A percentile compares a stretch with the other conserved stretches of the same genome.
phyloP scores from a whole-genome alignment of 768 basidiomycete genomes.

The Gautieria morchelliformis region DNA sequence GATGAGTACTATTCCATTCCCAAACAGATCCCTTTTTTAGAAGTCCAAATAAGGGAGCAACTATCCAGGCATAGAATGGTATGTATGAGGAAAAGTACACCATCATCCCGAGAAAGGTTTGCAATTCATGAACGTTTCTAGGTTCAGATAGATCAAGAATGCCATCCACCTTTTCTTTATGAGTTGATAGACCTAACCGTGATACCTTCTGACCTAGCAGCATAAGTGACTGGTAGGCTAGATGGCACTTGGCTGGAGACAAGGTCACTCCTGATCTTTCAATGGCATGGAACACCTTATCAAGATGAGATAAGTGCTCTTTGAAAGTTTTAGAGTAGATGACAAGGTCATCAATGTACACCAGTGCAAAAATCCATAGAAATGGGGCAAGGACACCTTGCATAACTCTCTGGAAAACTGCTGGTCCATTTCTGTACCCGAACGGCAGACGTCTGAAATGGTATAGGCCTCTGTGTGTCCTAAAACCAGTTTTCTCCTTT shows the following conservation, averaged over 20 bases:
- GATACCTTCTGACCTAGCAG: conserved; percentile 34
- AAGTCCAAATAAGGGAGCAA: conserved; percentile 24
- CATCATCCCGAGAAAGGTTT: conserved; percentile 28
- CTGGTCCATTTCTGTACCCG: conserved; percentile 23
- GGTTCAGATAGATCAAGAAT: conserved; percentile 22
- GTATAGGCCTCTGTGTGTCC: no score
- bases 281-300: conserved; percentile 22
- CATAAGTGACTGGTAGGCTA: conserved; percentile 23
- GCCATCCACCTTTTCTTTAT: conserved; percentile 27
- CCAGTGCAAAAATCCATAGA: conserved; percentile 30
- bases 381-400: conserved; percentile 25
- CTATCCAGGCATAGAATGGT: conserved; percentile 26
- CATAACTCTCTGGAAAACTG: conserved; percentile 34
- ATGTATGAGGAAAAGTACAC: conserved; percentile 30
- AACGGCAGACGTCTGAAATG: conserved; percentile 16
- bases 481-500: no score
- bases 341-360: conserved; percentile 36
- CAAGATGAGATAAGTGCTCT: background rate
- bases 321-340: conserved; percentile 16
- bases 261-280: conserved; percentile 21
- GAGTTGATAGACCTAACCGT: conserved; percentile 25
- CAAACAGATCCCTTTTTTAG: conserved; percentile 20
- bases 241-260: conserved; percentile 26
- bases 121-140: conserved; percentile 17
- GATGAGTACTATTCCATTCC: conserved; percentile 17